Conservation (phyloP, 306 rosid species). For the Pyrus communis region DNA sequence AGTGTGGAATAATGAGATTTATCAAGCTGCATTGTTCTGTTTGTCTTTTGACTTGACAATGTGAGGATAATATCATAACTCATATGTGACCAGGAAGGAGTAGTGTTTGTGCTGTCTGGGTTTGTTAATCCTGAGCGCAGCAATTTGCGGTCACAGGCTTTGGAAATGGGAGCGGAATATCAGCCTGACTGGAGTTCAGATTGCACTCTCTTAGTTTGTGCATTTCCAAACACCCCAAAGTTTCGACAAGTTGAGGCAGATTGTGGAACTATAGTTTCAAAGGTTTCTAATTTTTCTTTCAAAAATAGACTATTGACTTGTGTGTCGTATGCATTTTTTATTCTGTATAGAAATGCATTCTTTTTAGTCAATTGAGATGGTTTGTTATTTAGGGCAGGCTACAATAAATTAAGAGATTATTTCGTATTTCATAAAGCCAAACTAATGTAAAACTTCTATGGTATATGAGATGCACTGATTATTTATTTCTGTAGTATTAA, state of each 20-base stretch:
- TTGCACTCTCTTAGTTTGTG: constrained; percentile 88
- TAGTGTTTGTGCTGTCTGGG: constrained; percentile 85
- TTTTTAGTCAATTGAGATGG: not conserved
- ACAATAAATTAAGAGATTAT: not conserved
- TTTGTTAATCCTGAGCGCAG: constrained; percentile 93
- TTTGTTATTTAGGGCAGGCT: not conserved
- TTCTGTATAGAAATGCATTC: not conserved
- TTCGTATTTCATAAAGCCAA: not conserved
- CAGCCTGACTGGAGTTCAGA: constrained; percentile 76
- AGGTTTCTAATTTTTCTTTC: constrained; percentile 30
- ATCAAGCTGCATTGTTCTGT: not conserved
- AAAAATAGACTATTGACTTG: not conserved
- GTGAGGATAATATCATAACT: constrained; percentile 9
- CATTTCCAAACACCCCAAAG: constrained; percentile 85
- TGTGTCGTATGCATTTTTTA: not conserved
- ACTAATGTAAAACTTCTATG: not conserved
- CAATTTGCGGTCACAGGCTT: constrained; percentile 64
- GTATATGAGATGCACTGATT: not conserved
- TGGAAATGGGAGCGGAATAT: constrained; percentile 96
- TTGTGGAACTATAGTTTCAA: constrained; percentile 81
- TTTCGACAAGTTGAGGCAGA: constrained; percentile 87
- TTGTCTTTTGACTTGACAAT: not conserved
- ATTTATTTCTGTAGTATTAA: not conserved
- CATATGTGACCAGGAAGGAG: constrained; percentile 66
- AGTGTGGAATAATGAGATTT: not conserved